These are phyloP conservation scores for Saccharomyces hybrid DNA, from an alignment of 1,139 yeast species.

Conservation along the genomic window DNA sequence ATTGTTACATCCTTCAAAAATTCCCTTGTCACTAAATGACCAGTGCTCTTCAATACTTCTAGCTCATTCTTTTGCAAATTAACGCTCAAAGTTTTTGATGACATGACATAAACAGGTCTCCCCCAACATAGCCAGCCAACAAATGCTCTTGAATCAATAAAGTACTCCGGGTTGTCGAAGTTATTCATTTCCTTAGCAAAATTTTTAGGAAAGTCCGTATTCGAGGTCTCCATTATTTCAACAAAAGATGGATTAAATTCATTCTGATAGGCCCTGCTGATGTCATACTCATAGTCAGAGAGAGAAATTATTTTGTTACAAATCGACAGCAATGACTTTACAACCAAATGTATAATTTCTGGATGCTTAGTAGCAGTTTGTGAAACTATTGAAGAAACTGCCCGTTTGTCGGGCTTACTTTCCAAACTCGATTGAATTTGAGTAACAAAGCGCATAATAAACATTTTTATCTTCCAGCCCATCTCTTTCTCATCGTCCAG, in stretches of 20 bases:
- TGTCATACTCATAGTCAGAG: conserved; percentile 49
- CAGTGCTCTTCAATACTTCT: conserved; percentile 40
- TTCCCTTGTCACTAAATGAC: conserved; percentile 41
- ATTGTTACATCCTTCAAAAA: conserved; percentile 54
- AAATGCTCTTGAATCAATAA: conserved; percentile 48
- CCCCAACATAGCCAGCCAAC: conserved; percentile 84
- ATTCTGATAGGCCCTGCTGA: conserved; percentile 41
- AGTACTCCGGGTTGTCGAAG: conserved; percentile 43
- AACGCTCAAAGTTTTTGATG: conserved; percentile 27
- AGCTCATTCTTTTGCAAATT: conserved; percentile 37
- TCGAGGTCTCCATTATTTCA: conserved; percentile 39
- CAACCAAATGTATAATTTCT: conserved; percentile 51
- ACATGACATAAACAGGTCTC: conserved; percentile 40
- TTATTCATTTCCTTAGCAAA: conserved; percentile 54
- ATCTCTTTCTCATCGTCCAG: conserved; percentile 31
- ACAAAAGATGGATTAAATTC: conserved; percentile 37
- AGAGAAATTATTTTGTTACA: conserved; percentile 46
- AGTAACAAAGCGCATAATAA: conserved; percentile 49
- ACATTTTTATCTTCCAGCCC: conserved; percentile 66
- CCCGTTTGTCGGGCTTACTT: conserved; percentile 34
- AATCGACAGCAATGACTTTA: conserved; percentile 55
- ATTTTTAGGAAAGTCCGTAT: conserved; percentile 33
- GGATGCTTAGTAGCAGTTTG: conserved; percentile 70
- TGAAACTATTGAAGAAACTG: conserved; percentile 41
- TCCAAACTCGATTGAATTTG: conserved; percentile 52